These are phyloP conservation scores for Aspergillus chevalieri DNA, from an alignment of 2,329 filamentous ascomycete species.

Conservation along the genomic window DNA sequence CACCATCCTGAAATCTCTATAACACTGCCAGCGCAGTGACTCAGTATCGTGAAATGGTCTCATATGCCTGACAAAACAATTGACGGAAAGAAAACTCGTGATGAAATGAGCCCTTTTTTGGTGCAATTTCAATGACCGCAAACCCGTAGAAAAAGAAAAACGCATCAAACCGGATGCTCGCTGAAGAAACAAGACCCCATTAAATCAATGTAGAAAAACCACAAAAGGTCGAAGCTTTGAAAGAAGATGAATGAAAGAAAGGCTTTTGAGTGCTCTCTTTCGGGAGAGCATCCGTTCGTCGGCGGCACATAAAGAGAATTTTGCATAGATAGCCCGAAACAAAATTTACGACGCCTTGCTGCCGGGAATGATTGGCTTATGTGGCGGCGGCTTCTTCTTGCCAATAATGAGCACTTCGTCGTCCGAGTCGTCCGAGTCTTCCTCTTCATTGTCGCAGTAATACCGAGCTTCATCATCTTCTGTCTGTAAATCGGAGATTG, in stretches of 20 bases:
- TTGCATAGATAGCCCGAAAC: neutral
- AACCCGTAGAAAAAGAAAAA: constrained; percentile 4
- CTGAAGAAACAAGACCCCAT: neutral
- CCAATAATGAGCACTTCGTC: constrained; percentile 39
- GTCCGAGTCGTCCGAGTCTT: constrained; percentile 34
- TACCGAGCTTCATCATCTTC: constrained; percentile 36
- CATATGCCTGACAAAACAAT: too few species aligned
- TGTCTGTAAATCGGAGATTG: constrained; percentile 14
- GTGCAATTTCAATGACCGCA: neutral
- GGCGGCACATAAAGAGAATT: neutral
- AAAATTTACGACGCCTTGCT: constrained; percentile 8
- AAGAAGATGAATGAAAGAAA: neutral
- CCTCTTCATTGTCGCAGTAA: constrained; percentile 38
- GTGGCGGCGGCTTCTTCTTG: constrained; percentile 24
- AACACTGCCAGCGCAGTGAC: neutral
- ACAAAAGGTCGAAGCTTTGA: neutral
- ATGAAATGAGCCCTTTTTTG: too few species aligned
- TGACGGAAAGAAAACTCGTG: too few species aligned
- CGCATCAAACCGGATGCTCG: constrained; percentile 6
- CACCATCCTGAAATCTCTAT: too few species aligned
- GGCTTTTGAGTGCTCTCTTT: neutral
- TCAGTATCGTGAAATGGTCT: too few species aligned
- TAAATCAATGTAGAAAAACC: neutral
- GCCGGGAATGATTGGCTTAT: constrained; percentile 15
- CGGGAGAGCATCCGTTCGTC: neutral